Base-by-base conservation (phyloP, 805 yeast genomes). In the Scheffersomyces amazonensis region DNA sequence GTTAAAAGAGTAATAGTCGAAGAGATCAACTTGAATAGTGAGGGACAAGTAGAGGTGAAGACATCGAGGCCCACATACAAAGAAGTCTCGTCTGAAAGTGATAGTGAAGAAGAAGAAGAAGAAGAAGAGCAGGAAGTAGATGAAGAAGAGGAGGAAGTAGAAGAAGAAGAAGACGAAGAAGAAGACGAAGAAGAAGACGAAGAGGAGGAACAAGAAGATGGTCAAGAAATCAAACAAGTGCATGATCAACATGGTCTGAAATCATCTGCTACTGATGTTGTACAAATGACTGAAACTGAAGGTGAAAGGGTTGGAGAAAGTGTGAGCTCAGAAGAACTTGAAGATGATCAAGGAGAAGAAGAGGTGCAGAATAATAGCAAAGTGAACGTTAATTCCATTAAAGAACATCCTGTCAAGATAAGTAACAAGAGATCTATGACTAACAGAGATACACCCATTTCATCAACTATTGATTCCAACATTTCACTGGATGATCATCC, bases 101-200 rank as follows among this genome's bases (percentile, higher is more conserved):
- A 4, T 21, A 9, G 6, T 22, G 27, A 34, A 31, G 10, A 32
- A 37, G 36, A 28, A 40, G 41, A 20, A 18, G 25, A 29, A 20
- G 31, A 31, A 28, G n/a, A 23, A 35, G 30, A 28, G 15, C 31
- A 38, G 33, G 31, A 22, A 12, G 28, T 18, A 31, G 11, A 18
- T 20, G 16, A 13, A 25, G 35, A 31, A 24, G 28, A 13, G 13
- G 36, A 36, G 20, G 34, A 31, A 17, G 31, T 18, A 15, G 27
- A 51, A 19, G 47, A 34, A 9, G 34, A 33, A 10, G 35, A 21
- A 29, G 19, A n/a, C 7, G 35, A 19, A 11, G 44, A 64, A 5
- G 27, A 24, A 24, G n/a, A 24, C 5, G 27, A 24, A 24, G 7
- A 24, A 7, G 58, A 60, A 13, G 46, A 47, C 3, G 40, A 60